Evolutionary conservation across 495 filamentous ascomycete species (phyloP), one percentile per base, ranked within the genome.

Genomic region (Cercophora samala): DNA sequence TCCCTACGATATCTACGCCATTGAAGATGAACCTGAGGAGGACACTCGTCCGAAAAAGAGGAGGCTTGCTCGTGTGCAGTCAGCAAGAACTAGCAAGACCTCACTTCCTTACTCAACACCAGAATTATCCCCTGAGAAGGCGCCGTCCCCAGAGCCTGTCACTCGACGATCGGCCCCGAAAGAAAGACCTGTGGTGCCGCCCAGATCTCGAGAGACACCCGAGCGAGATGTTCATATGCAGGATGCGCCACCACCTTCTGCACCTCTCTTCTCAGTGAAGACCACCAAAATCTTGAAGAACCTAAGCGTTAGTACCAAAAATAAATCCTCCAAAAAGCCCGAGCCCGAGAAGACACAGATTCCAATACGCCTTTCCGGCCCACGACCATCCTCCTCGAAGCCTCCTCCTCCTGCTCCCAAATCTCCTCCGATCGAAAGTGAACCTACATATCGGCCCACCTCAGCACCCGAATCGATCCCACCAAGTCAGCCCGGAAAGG

Each of bases 341-440:
- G 32, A 37, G 11, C 29, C 25, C 17, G 26, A n/a, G 32, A 62
- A 62, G 19, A 46, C 79, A 11, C 67, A 76, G 55, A 78, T 83
- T 13, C 76, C 81, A 3, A 60, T 83, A 5, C 81, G 79, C 29
- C 74, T 78, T 59, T 78, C 75, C 13, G 69, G 63, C 2, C 65
- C 66, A 61, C 15, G 63, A 17, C 65, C 68, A 4, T 63, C 60
- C 17, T 52, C 64, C 5, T 42, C 72, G 21, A 52, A 55, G 8
- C 37, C 37, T 46, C 13, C 13, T 8, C 15, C 29, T 8, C 29
- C 29, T 32, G n/a, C n/a, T n/a, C 8, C 29, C 29, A 32, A 32
- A 32, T 8, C 29, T 32, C 21, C 58, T 25, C 15, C 60, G 26
- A 62, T 21, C 32, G 26, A 17, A 29, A 72, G 53, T 19, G 66